Conservation (phyloP, 2,329 filamentous ascomycete species). For the Sphaceloma murrayae region DNA sequence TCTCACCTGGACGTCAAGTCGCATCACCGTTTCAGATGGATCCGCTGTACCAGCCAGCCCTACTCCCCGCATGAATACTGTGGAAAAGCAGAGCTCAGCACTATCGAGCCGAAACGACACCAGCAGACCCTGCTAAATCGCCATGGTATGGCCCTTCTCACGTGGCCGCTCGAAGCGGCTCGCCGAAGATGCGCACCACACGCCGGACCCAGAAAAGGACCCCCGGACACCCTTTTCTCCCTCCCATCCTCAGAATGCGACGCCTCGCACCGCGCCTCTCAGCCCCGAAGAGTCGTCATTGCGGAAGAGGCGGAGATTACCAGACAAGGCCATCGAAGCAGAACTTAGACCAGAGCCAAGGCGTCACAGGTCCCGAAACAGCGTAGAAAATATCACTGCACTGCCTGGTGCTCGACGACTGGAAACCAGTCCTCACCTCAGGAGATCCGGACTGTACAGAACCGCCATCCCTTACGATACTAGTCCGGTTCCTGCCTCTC, state of each 20-base stretch:
- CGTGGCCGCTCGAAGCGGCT: slow-evolving; percentile 16
- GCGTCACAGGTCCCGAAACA: slow-evolving; percentile 21
- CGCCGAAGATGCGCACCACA: slow-evolving; percentile 5
- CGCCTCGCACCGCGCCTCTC: slow-evolving; percentile 5
- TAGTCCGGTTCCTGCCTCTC: slow-evolving; percentile 7
- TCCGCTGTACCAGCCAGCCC: not conserved
- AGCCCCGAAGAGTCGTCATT: slow-evolving; percentile 15
- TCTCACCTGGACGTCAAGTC: not conserved
- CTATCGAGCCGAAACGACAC: too few relatives aligned
- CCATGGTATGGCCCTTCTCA: slow-evolving; percentile 17
- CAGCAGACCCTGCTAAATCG: too few relatives aligned
- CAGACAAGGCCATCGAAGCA: slow-evolving; percentile 8
- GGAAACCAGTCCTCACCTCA: slow-evolving; percentile 40
- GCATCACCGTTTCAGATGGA: slow-evolving; percentile 15
- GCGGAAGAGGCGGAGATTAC: slow-evolving; percentile 14
- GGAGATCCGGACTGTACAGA: slow-evolving; percentile 33
- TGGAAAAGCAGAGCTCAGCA: too few relatives aligned
- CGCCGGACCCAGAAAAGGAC: slow-evolving; percentile 13
- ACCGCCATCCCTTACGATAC: slow-evolving; percentile 39
- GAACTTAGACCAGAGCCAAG: slow-evolving; percentile 8
- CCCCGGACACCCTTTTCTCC: slow-evolving; percentile 10
- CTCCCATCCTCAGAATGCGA: slow-evolving; percentile 11
- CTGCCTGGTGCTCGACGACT: slow-evolving; percentile 35
- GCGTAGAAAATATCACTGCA: slow-evolving; percentile 37
- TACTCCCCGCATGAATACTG: slow-evolving; percentile 11